Evolutionary conservation across 2,329 filamentous ascomycete genomes (phyloP), one percentile per base, ranked within the genome.

Genomic region (Calonectria hawksworthii): DNA sequence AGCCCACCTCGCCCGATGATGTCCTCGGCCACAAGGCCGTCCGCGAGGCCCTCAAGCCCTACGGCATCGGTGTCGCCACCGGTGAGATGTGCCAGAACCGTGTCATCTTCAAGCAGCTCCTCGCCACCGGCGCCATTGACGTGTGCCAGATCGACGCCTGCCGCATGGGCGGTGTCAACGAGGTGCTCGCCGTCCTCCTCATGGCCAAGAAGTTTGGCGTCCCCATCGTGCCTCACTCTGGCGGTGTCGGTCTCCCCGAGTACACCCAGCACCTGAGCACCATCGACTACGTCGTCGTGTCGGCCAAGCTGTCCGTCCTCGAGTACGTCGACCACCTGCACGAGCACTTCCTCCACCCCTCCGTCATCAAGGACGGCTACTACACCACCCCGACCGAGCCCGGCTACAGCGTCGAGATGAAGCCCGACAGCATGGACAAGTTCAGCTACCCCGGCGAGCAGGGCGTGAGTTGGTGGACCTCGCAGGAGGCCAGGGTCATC

Each of bases 21-120:
- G 93, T 98, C 73, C 92, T 97, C 70, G 96, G 96, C 73, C 96
- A 98, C 90, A 95, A 94, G 83, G 93, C 94, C 4, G 93, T 98
- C 80, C 92, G 94, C 67, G 93, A 96, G 75, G 95, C 95, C 5
- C 92, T 98, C 14, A 90, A 90, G 80, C 92, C 94, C 0, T 88
- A 92, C 82, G 91, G 91, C 72, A 95, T 98, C 80, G 95, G 95
- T 73, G 96, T 98, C 7, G 96, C 96, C 10, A 98, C 96, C 0
- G 96, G 96, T 76, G 96, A 98, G 87, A 98, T 98, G 95, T 97
- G 95, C 87, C 96, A 98, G 88, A 98, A 98, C 88, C 93, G 96
- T 50, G 94, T 98, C 78, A 92, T 98, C 81, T 98, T 98, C 91
- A 98, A 98, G 90, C 96, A 98, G 86, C 91, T 98, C 75, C 90